Conservation (phyloP, 2,329 filamentous ascomycete species). For the Hymenoscyphus fructigenus region DNA sequence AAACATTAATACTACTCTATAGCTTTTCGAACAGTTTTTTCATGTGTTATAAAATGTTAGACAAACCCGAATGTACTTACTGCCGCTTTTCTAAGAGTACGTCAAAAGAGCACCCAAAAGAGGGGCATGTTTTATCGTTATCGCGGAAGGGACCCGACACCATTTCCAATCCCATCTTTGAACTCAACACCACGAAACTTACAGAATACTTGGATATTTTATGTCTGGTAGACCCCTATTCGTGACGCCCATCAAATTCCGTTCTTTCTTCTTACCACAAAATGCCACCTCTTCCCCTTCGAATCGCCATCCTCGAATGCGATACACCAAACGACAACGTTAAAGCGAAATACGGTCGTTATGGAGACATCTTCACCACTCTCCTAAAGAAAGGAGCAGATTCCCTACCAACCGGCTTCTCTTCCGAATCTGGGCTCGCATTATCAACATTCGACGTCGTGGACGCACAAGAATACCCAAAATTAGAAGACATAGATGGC, state of each 20-base stretch:
- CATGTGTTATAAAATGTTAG: too few relatives aligned
- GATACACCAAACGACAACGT: slow-evolving; percentile 71
- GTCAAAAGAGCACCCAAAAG: too few relatives aligned
- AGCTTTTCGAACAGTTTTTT: too few relatives aligned
- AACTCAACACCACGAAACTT: background rate
- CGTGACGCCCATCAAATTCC: background rate
- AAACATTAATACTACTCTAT: too few relatives aligned
- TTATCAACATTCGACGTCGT: slow-evolving; percentile 45
- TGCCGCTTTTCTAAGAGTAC: too few relatives aligned
- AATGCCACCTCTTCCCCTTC: slow-evolving; percentile 34
- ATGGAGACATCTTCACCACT: slow-evolving; percentile 67
- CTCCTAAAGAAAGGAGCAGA: slow-evolving; percentile 57
- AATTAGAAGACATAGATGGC: slow-evolving; percentile 73
- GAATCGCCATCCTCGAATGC: slow-evolving; percentile 80
- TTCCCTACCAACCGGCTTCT: slow-evolving; percentile 43
- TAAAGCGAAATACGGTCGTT: slow-evolving; percentile 65
- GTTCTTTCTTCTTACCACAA: background rate
- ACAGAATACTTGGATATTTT: background rate
- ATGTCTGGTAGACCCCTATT: background rate
- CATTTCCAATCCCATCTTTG: background rate
- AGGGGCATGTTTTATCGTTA: background rate
- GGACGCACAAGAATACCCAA: slow-evolving; percentile 65
- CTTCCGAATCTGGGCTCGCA: slow-evolving; percentile 40
- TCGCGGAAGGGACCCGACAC: background rate
- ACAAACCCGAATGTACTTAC: too few relatives aligned